phyloP scores from a whole-genome alignment of 768 basidiomycete genomes.

The Pluteus cervinus region DNA sequence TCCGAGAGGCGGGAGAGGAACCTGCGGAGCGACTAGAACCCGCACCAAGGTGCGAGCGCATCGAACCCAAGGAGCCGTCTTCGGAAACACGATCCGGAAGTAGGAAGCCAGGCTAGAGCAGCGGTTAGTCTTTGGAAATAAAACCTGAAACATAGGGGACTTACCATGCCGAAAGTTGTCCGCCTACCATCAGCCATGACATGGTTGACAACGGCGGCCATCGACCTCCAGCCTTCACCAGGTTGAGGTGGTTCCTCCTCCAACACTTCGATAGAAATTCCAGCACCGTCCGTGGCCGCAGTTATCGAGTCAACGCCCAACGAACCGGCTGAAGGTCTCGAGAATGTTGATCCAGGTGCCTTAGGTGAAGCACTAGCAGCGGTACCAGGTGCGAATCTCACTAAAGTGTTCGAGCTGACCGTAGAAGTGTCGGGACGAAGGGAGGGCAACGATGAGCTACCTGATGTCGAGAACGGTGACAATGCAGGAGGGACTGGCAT shows the following conservation, averaged over 20 bases:
- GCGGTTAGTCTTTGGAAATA: not conserved
- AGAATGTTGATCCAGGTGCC: no score
- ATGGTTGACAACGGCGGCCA: conserved; percentile 32
- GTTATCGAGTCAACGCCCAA: no score
- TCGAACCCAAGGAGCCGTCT: conserved; percentile 60
- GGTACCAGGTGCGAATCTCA: no score
- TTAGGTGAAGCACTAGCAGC: no score
- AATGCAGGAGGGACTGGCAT: conserved; percentile 49
- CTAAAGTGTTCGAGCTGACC: no score
- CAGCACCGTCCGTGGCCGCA: conserved; percentile 27
- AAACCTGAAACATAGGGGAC: conserved; percentile 16
- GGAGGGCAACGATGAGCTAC: no score
- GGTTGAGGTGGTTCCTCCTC: conserved; percentile 68
- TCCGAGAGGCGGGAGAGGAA: conserved; percentile 45
- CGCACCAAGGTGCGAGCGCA: conserved; percentile 51
- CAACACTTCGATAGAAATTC: conserved; percentile 49
- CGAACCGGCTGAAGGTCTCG: no score
- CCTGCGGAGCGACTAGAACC: conserved; percentile 40
- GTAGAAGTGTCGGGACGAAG: no score
- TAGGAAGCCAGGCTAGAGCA: not conserved
- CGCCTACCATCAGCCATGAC: conserved; percentile 29
- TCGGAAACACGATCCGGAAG: conserved; percentile 27
- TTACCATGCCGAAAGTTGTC: conserved; percentile 60
- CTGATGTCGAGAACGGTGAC: conserved; percentile 17
- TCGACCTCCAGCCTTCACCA: conserved; percentile 52